Percentiles rank a stretch among this genome's conserved stretches.
These are phyloP conservation scores for Puccinia horiana DNA, from an alignment of 1,284 basidiomycete genomes.

Conservation along the genomic window DNA sequence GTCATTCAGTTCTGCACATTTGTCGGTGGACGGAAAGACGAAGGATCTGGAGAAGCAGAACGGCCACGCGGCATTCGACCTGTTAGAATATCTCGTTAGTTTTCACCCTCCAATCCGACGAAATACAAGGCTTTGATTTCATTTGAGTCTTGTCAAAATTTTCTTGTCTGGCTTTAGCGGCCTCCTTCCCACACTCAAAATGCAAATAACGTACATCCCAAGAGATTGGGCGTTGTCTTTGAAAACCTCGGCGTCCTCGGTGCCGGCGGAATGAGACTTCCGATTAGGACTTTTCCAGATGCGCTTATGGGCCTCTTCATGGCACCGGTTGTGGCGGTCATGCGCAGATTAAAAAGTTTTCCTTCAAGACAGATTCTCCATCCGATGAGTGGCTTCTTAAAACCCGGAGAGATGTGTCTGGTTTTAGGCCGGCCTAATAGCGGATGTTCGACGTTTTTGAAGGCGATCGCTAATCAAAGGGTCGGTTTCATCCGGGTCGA, in stretches of 20 bases:
- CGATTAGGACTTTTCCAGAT: constrained; percentile 61
- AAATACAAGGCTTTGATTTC: not conserved
- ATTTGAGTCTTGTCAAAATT: not conserved
- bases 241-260: constrained; percentile 74
- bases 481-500: constrained; percentile 58
- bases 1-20: constrained; percentile 1
- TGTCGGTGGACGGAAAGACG: not conserved
- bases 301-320: constrained; percentile 67
- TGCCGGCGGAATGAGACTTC: constrained; percentile 64
- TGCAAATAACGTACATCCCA: constrained; percentile 61
- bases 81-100: constrained; percentile 30
- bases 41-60: constrained; percentile 27
- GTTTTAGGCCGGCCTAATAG: constrained; percentile 65
- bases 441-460: constrained; percentile 59
- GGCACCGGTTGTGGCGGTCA: constrained; percentile 62
- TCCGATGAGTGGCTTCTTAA: constrained; percentile 73
- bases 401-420: constrained; percentile 67
- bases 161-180: not conserved
- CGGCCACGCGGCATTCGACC: constrained; percentile 28
- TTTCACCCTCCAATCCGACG: not conserved
- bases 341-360: constrained; percentile 54
- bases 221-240: constrained; percentile 75
- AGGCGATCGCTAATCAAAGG: constrained; percentile 58
- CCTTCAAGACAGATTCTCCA: constrained; percentile 56
- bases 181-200: not conserved